Percentiles rank a stretch among this genome's conserved stretches.
Evolutionary conservation across 257 asterid genomes (phyloP).

Genomic region (Solanum appendiculatum): DNA sequence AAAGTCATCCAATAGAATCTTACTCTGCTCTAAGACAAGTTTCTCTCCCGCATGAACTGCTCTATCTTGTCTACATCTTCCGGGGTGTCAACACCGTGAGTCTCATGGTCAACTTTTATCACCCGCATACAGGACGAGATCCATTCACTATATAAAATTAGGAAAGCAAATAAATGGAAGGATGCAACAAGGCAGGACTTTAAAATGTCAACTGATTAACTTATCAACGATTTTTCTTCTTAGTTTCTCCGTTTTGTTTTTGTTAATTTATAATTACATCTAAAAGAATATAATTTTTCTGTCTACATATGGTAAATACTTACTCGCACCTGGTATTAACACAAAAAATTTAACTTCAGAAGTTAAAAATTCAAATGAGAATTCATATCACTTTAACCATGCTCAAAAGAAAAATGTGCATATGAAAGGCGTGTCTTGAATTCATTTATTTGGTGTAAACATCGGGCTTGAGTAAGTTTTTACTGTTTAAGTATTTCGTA

Average conservation of each 20-base stretch:
- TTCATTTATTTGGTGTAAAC: background rate
- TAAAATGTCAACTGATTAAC: too few species aligned
- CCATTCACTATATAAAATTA: background rate
- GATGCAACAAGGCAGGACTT: too few species aligned
- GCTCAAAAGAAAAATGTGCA: background rate
- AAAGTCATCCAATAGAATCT: background rate
- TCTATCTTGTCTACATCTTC: slow-evolving; percentile 63
- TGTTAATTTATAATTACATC: background rate
- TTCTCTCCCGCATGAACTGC: slow-evolving; percentile 41
- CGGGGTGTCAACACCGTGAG: slow-evolving; percentile 65
- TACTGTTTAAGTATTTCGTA: background rate
- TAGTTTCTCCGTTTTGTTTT: background rate
- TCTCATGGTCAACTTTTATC: slow-evolving; percentile 65
- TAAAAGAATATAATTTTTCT: background rate
- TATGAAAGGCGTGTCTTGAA: background rate
- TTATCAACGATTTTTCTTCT: background rate
- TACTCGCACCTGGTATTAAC: background rate
- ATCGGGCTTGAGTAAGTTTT: background rate
- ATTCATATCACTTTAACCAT: background rate
- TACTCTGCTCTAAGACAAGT: slow-evolving; percentile 26
- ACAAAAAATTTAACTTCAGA: background rate
- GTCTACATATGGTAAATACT: background rate
- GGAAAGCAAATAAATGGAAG: too few species aligned
- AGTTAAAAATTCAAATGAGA: background rate
- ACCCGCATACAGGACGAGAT: slow-evolving; percentile 20